Evolutionary conservation across 352 stramenopile species (phyloP), one percentile per base, ranked within the genome.

Genomic region (Globisporangium ultimum): DNA sequence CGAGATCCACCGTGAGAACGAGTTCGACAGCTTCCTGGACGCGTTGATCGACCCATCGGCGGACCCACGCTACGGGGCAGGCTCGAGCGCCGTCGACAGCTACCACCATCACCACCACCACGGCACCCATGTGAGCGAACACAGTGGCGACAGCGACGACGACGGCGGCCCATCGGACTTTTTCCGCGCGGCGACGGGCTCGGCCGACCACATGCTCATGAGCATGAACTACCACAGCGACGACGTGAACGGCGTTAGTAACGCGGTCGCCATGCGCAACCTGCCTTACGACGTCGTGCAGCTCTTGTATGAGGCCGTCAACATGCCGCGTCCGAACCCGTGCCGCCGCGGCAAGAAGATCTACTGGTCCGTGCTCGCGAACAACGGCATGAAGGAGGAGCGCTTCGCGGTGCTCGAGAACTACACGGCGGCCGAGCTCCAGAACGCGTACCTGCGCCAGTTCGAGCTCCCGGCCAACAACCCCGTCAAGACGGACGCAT

Each of bases 311-410:
- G 76, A 91, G 52, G 81, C 81, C 20, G 78, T 91, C 20, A 89
- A 91, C 63, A 60, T 87, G 68, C 71, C 78, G 54, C 76, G 80
- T 18, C 74, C 77, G n/a, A 91, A 91, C 57, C 69, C 81, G 47
- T 91, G 81, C 51, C 81, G 81, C 55, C 74, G 75, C 6, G 76
- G 78, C 40, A 86, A 87, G 65, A 89, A 91, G 58, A 81, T 91
- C 45, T 84, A 88, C 58, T 91, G 81, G 81, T 76, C 66, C 15
- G 78, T 88, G 55, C 71, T 91, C 9, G 76, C 81, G 36, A 88
- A 78, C 48, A 78, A 79, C 20, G 78, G 77, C 38, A 87, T 88
- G 70, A 87, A 87, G 48, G 77, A 88, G 22, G 67, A 75, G 18
- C 76, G 77, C 12, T 91, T 91, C 47, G 62, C 60, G 13, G 67